Evolutionary conservation across 2,329 filamentous ascomycete genomes (phyloP), one percentile per base, ranked within the genome.

Genomic region (Trichocomaceae sp.): DNA sequence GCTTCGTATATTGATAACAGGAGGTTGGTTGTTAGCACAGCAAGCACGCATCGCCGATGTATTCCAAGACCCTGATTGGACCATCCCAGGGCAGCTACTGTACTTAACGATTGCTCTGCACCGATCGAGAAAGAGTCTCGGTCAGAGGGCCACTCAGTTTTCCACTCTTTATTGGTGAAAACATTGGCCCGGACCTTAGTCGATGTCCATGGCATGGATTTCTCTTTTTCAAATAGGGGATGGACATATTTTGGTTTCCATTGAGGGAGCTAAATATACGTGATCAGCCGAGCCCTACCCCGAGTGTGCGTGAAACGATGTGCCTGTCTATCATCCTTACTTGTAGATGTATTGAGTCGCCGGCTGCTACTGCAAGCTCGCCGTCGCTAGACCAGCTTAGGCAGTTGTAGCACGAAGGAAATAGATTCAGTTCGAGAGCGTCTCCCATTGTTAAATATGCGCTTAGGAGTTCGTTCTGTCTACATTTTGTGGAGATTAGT

Each of bases 351-450:
- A 83, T 74, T 58, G 74, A 69, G 61, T 84, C 81, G 50, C 79
- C 78, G 10, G 76, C 77, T 13, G 79, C 79, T 47, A 84, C 66
- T 6, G 81, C 82, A 45, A 85, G 72, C 48, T 79, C 77, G 46
- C 80, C 79, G 60, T 84, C 80, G 39, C 72, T 66, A 6, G 81
- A 84, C 81, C 82, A 85, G 50, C 75, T 72, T n/a, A 84, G 65
- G 48, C 78, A 79, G 60, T 79, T 70, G 23, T 73, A 66, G 56
- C 75, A 77, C 2, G 77, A 77, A 2, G 81, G 80, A 69, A 75
- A 80, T 53, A 77, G 71, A 22, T 68, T 67, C 6, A 76, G 62
- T 52, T 71, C 64, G 29, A 75, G 51, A 17, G 54, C 54, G 29
- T 56, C 54, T 7, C 29, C 54, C 54, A 56, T 56, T 35, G 26